Evolutionary conservation across 371 early-diverging fungal species (phyloP).

Genomic region (Encephalitozoon romaleae): DNA sequence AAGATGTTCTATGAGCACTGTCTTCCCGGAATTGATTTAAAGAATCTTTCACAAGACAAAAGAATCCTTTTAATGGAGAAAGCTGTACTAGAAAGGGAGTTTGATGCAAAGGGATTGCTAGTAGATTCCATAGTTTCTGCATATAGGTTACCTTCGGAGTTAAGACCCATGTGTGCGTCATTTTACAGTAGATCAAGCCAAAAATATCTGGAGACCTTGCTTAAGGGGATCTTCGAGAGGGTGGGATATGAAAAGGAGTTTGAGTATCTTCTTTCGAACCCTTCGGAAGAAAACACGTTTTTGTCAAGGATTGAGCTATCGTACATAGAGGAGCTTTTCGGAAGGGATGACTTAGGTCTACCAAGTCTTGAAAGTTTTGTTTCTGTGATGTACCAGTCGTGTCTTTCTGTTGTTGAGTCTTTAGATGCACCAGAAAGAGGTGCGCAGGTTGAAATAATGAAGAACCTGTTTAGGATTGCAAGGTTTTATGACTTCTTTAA

Average conservation of each 20-base stretch:
- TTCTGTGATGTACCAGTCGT: conserved; percentile 18
- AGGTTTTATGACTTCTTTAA: conserved; percentile 48
- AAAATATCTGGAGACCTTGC: neutral
- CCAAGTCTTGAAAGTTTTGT: conserved; percentile 16
- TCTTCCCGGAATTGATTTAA: conserved; percentile 33
- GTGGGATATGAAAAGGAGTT: neutral
- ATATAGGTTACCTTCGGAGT: neutral
- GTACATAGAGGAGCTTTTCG: conserved; percentile 26
- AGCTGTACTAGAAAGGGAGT: conserved; percentile 39
- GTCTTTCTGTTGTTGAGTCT: neutral
- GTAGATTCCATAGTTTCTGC: neutral
- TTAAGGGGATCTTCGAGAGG: conserved; percentile 16
- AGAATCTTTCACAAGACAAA: neutral
- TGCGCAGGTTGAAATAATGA: neutral
- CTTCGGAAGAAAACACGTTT: neutral
- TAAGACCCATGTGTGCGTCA: conserved; percentile 1
- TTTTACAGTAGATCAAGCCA: conserved; percentile 1
- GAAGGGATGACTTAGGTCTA: conserved; percentile 39
- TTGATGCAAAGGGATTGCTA: conserved; percentile 27
- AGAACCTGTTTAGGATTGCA: conserved; percentile 37
- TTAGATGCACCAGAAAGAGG: neutral
- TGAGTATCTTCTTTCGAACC: neutral
- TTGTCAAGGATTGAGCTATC: neutral
- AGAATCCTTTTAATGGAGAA: conserved; percentile 35
- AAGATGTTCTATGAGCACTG: conserved; percentile 37